These are phyloP conservation scores for Pseudogymnoascus sp. DNA, from an alignment of 2,329 filamentous ascomycete genomes.

Conservation along the genomic window DNA sequence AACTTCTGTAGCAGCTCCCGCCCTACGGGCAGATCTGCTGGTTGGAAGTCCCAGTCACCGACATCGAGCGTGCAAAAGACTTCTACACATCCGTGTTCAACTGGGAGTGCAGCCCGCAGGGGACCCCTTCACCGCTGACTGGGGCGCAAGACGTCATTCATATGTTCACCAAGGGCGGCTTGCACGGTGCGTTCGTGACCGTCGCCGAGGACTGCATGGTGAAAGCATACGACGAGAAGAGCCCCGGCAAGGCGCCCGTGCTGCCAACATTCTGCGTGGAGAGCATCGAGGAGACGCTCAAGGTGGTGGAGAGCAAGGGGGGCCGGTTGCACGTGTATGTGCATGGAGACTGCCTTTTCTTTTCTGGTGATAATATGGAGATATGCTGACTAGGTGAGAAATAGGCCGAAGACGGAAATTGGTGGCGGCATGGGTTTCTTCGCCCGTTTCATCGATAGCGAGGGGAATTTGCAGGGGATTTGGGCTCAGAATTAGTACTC, in stretches of 20 bases:
- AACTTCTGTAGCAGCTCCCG: too few species aligned
- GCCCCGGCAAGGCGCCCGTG: constrained; percentile 24
- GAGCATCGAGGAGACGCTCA: constrained; percentile 29
- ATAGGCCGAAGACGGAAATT: constrained; percentile 32
- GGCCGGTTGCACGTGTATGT: constrained; percentile 33
- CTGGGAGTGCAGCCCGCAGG: constrained; percentile 27
- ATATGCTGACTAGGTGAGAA: too few species aligned
- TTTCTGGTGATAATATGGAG: too few species aligned
- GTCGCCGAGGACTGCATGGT: constrained; percentile 23
- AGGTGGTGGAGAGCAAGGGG: constrained; percentile 26
- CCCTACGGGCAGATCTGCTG: too few species aligned
- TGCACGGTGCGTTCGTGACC: constrained; percentile 32
- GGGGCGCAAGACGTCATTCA: constrained; percentile 27
- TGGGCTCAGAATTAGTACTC: constrained; percentile 26
- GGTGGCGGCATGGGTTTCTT: constrained; percentile 30
- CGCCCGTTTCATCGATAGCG: constrained; percentile 32
- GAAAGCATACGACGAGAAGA: constrained; percentile 18
- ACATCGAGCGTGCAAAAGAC: too few species aligned
- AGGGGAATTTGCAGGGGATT: constrained; percentile 34
- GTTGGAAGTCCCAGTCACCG: too few species aligned
- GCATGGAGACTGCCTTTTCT: background rate
- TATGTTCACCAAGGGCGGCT: constrained; percentile 30
- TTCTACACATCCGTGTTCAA: constrained; percentile 16
- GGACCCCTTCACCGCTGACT: constrained; percentile 12
- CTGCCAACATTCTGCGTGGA: constrained; percentile 31